These are phyloP conservation scores for Buxus sempervirens DNA, from an alignment of 164 flowering plant species.

Conservation along the genomic window DNA sequence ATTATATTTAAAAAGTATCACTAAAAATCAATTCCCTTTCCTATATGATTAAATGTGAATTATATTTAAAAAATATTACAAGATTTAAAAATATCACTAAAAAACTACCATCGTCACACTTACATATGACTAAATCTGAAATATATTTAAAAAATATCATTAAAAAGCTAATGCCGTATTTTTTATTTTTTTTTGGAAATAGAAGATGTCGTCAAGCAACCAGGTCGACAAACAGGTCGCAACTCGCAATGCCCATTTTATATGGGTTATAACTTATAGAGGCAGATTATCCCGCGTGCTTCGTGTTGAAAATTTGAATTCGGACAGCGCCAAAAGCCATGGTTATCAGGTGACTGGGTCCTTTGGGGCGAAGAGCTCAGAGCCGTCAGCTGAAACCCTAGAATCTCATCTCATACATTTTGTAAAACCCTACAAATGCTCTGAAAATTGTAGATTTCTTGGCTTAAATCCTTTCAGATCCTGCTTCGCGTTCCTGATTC, in stretches of 20 bases:
- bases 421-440: conserved; percentile 11
- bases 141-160: too few relatives aligned
- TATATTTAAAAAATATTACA: too few relatives aligned
- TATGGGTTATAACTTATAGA: neutral
- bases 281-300: neutral
- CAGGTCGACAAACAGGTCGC: too few relatives aligned
- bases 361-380: neutral
- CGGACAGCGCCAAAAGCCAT: conserved; percentile 22
- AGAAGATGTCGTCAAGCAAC: too few relatives aligned
- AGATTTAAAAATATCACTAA: too few relatives aligned
- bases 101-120: too few relatives aligned
- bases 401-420: neutral
- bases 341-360: neutral
- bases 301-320: conserved; percentile 33
- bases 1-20: too few relatives aligned
- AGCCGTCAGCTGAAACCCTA: neutral
- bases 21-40: too few relatives aligned
- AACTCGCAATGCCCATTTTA: too few relatives aligned
- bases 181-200: neutral
- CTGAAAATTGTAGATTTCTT: conserved; percentile 5
- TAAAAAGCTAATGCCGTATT: too few relatives aligned
- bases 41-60: too few relatives aligned
- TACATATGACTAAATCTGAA: too few relatives aligned
- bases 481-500: neutral
- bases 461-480: neutral